These are phyloP conservation scores for Hypericum androsaemum DNA, from an alignment of 345 rosid genomes.

Conservation along the genomic window DNA sequence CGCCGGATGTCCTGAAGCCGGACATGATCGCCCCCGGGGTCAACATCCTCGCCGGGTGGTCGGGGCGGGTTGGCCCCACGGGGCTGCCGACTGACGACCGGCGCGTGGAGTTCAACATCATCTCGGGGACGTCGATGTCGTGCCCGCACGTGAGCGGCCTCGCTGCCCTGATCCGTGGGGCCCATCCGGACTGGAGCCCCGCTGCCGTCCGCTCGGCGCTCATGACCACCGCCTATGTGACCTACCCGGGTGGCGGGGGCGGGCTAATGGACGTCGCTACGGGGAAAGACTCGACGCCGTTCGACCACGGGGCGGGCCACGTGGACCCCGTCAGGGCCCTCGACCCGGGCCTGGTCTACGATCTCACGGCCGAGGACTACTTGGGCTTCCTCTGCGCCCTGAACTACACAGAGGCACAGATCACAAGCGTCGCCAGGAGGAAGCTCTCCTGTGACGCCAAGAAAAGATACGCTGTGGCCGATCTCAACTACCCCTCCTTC, in stretches of 20 bases:
- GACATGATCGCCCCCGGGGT: slow-evolving; percentile 27
- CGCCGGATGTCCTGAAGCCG: slow-evolving; percentile 17
- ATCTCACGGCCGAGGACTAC: slow-evolving; percentile 19
- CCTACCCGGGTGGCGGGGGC: slow-evolving; percentile 11
- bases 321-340: slow-evolving; percentile 23
- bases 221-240: slow-evolving; percentile 27
- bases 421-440: slow-evolving; percentile 16
- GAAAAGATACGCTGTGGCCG: slow-evolving; percentile 14
- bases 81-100: slow-evolving; percentile 15
- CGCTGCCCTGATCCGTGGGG: slow-evolving; percentile 16
- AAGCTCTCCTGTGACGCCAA: slow-evolving; percentile 10
- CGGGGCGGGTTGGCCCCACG: slow-evolving; percentile 19
- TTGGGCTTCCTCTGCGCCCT: slow-evolving; percentile 20
- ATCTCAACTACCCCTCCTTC: slow-evolving; percentile 24
- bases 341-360: slow-evolving; percentile 22
- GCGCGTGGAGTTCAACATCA: slow-evolving; percentile 22
- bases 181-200: slow-evolving; percentile 23
- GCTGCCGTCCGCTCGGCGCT: slow-evolving; percentile 21
- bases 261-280: slow-evolving; percentile 13
- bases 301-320: slow-evolving; percentile 25
- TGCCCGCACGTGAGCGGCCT: slow-evolving; percentile 26
- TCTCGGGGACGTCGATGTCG: slow-evolving; percentile 29
- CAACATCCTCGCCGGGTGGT: slow-evolving; percentile 26
- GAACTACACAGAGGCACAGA: slow-evolving; percentile 17
- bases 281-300: slow-evolving; percentile 21